Conservation (phyloP, 305 asterid genomes). For the Fraxinus platypoda region DNA sequence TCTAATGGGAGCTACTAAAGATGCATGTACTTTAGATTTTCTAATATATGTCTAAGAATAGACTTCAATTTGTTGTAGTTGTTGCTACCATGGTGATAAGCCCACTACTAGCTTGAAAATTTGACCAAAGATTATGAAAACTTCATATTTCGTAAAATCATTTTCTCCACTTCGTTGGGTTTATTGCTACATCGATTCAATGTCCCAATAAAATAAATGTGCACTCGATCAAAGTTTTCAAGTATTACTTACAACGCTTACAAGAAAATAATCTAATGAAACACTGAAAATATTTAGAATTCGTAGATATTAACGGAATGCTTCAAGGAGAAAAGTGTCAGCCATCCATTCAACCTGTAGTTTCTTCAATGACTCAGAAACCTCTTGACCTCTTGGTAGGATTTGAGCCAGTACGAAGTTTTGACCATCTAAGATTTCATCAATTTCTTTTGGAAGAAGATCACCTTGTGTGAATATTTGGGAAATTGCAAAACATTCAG, state of each 20-base stretch:
- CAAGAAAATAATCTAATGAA: neutral
- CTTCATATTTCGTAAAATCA: slow-evolving; percentile 20
- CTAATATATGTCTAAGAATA: neutral
- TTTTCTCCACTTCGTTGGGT: slow-evolving; percentile 1
- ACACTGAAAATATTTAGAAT: neutral
- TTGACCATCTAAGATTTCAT: neutral
- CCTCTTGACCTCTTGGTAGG: neutral
- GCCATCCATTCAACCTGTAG: neutral
- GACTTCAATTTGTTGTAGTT: neutral
- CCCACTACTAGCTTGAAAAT: neutral
- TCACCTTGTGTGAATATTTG: neutral
- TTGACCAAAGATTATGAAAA: neutral
- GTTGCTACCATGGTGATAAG: neutral
- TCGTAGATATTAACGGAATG: neutral
- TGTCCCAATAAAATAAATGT: slow-evolving; percentile 20
- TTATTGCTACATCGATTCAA: slow-evolving; percentile 21
- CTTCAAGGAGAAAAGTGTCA: neutral
- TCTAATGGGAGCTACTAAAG: neutral
- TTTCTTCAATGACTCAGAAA: neutral
- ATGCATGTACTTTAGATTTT: neutral
- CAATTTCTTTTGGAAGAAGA: neutral
- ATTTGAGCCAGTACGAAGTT: neutral
- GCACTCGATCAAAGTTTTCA: neutral
- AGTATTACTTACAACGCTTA: neutral
- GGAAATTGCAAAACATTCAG: neutral